Evolutionary conservation across 2,329 filamentous ascomycete genomes (phyloP), one percentile per base, ranked within the genome.

Genomic region (Biscogniauxia sp.): DNA sequence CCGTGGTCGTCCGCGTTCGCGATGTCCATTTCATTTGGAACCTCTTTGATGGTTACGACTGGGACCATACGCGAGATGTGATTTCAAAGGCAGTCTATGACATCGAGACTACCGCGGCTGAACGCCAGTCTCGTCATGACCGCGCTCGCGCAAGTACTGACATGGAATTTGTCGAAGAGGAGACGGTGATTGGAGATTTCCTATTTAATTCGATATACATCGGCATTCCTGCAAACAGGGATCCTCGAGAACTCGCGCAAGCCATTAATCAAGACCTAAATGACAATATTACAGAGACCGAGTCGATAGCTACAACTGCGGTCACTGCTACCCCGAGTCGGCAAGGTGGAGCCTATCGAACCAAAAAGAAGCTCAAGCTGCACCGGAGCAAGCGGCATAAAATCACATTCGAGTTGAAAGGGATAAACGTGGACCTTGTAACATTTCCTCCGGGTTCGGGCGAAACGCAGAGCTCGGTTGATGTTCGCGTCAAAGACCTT

Each of bases 191-290:
- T 75, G 93, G 92, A 5, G 96, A 99, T 73, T 96, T 96, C 68
- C 81, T 99, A 17, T 99, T 99, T 82, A 98, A 99, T 73, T 99
- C 95, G 0, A 97, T 99, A 58, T 99, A 97, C 78, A 97, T 99
- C 68, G 93, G 91, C 15, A 91, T 99, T 19, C 91, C 94, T 0
- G 84, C 91, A 11, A 95, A 93, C 68, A 87, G 89, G 60, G 94
- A 98, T 68, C 92, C 93, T 5, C 86, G 86, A 57, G 92, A 96
- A 28, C 82, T 98, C 9, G 83, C 91, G 3, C 85, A 87, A 53
- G 91, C 90, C 49, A 97, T 99, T 75, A 97, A 97, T 71, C 87
- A 90, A 60, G 88, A 94, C 41, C 84, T 98, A 54, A 91, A 97
- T 66, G 94, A 98, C 69, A 84, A 90, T 59, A 85, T 83, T 3